Evolutionary conservation across 2,329 filamentous ascomycete species (phyloP), one percentile per base, ranked within the genome.

Genomic region (Emmonsia crescens): DNA sequence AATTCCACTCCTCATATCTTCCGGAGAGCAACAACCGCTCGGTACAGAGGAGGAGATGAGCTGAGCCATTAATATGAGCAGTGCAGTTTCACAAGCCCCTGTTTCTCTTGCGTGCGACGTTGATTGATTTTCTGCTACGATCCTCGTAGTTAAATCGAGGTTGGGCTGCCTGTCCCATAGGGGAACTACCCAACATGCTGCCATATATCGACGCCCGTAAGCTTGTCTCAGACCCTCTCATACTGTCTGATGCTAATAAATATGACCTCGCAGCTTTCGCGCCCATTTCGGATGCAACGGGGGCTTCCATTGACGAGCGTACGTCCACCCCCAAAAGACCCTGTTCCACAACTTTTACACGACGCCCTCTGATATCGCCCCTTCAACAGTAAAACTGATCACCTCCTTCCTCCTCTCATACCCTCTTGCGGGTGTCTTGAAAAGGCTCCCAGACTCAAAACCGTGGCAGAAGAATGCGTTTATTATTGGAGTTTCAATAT

Each of bases 321-420:
- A 77, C 57, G 71, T 67, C 31, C 33, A 12, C 57, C 57, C 16
- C 27, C 40, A 59, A 54, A 33, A 36, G 27, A 3, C 19, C 42
- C 19, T 2, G 29, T 36, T 36, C 3, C 19, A 33, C 29, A 19
- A 12, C n/a, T 33, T 10, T 40, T 27, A 5, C 10, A 12, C 58
- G 27, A 49, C 36, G 44, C 58, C 60, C 48, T 21, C 38, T 70
- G 61, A 71, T 58, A 57, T 57, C 55, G 8, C 38, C 6, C 10
- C 38, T 2, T 36, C n/a, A 56, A 62, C 68, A 96, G 92, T 99
- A 68, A 99, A 99, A 75, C 88, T 97, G 68, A 88, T 96, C 69
- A 87, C 86, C 72, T 91, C 89, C 6, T 96, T 97, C 74, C 81
- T 99, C 56, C 76, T 96, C 46, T 97, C 94, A 12, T 99, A 96